Base-by-base conservation (phyloP, 495 filamentous ascomycete genomes). In the Hyaloscypha variabilis region DNA sequence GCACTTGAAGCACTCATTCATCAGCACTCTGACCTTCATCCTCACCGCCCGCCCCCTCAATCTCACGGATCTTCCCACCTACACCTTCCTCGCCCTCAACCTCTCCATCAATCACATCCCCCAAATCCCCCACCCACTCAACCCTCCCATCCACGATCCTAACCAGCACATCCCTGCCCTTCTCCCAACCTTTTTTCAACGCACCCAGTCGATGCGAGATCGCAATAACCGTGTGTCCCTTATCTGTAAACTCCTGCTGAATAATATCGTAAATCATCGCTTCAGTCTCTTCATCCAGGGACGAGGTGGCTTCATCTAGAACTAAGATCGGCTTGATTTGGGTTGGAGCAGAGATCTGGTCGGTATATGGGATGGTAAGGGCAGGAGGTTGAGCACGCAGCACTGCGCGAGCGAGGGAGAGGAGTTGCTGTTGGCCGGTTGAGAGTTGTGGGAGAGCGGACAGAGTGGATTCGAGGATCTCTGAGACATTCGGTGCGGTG, bases 351-450 rank as follows among this genome's bases (percentile, higher is more conserved):
- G 34, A 5, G 2, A 29, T 28, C 6, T 64, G 54, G 39, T 46
- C 31, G 28, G 24, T 70, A 17, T 54, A 25, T 24, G 21, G 23
- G 51, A 54, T 54, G 51, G 51, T 5, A 23, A 24, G n/a, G 10
- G 51, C 17, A 23, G 80, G 74, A 39, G 90, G 74, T 13, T 25
- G 51, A 3, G 51, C 51, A 28, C 81, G 74, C 31, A 91, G 74
- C 10, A 91, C 73, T 0, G 85, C 87, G 2, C 87, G 79, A 3
- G 83, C 86, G n/a, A 91, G 78, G 65, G 82, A 83, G 67, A 90
- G 82, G 5, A 91, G 81, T 74, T 90, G 88, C 39, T 78, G 78
- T 67, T 91, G 87, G 0, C 88, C 88, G 54, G 84, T 81, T 0
- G 82, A 87, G 5, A 90, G 78, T 65, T 77, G 42, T 29, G 42